Evolutionary conservation across 768 basidiomycete genomes (phyloP), one percentile per base, ranked within the genome.

Genomic region (Boletus eberwhitei): DNA sequence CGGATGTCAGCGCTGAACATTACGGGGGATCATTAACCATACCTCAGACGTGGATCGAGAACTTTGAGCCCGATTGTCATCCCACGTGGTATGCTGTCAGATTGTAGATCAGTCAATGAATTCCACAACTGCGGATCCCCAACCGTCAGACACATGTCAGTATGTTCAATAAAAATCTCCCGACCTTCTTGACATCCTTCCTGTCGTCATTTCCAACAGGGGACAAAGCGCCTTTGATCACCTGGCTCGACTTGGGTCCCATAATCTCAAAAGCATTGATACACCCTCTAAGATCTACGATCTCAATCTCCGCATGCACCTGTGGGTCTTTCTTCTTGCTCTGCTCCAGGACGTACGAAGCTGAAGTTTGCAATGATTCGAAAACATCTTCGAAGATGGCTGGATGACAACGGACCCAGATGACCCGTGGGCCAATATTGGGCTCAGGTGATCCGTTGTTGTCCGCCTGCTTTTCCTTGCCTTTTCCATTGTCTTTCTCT

Each of bases 11-110:
- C 36, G 21, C 7, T 6, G 17, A n/a, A 37, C 29, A 26, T 22
- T 4, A 22, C 14, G n/a, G 17, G 6, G 5, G 36, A 52, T 34
- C 31, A 32, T 44, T 29, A 11, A 35, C 68, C 82, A 34, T 59
- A 95, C 95, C 78, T 88, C 13, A 98, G 74, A 44, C 96, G 80
- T 13, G 96, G 96, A 68, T 99, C 96, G 37, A 88, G 73, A 0
- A 93, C 88, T 38, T 78, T 85, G 54, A 93, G 79, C 0, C 93
- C 93, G 19, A 93, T 74, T 0, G 92, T 72, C 79, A 88, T 88
- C 3, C 86, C 88, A 39, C 84, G 76, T 8, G 91, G 85, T 5
- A 93, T 64, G 9, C 82, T 83, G 0, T 77, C 85, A 16, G 92
- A 73, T 16, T 86, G 85, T 7, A 91, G 61, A 56, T 83, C 73